Conservation (phyloP, 495 filamentous ascomycete genomes). For the Poronia punctata region DNA sequence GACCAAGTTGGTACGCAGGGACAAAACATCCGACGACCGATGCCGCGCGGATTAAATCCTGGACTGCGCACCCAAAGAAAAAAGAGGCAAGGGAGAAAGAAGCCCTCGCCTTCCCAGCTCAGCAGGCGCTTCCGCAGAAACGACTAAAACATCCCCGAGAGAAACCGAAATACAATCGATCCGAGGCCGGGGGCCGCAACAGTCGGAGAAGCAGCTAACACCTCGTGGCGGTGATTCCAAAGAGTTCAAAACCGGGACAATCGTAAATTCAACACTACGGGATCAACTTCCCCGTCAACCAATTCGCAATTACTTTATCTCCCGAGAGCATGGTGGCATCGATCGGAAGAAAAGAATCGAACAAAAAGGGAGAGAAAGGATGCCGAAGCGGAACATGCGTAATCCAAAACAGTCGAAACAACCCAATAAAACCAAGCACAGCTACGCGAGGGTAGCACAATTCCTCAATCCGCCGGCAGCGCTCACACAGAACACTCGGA, state of each 20-base stretch:
- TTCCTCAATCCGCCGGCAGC: constrained; percentile 6
- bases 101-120: constrained; percentile 7
- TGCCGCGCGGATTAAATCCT: too few relatives aligned
- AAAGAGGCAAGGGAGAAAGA: not conserved
- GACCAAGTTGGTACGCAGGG: too few relatives aligned
- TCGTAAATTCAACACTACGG: not conserved
- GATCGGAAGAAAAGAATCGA: not conserved
- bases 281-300: not conserved
- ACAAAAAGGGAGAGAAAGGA: constrained; percentile 1
- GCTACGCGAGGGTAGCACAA: constrained; percentile 2
- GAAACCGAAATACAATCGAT: constrained; percentile 4
- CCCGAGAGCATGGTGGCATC: constrained; percentile 5
- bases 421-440: constrained; percentile 2
- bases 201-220: constrained; percentile 8
- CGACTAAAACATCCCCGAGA: constrained; percentile 8
- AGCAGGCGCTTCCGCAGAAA: constrained; percentile 8
- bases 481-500: not conserved
- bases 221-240: constrained; percentile 5
- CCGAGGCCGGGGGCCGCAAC: constrained; percentile 5
- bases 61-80: too few relatives aligned
- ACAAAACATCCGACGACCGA: too few relatives aligned
- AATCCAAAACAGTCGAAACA: not conserved
- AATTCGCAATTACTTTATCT: not conserved
- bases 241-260: not conserved
- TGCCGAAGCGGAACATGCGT: not conserved